These are phyloP conservation scores for Phytophthora cryptogea DNA, from an alignment of 352 stramenopile species.

Conservation along the genomic window DNA sequence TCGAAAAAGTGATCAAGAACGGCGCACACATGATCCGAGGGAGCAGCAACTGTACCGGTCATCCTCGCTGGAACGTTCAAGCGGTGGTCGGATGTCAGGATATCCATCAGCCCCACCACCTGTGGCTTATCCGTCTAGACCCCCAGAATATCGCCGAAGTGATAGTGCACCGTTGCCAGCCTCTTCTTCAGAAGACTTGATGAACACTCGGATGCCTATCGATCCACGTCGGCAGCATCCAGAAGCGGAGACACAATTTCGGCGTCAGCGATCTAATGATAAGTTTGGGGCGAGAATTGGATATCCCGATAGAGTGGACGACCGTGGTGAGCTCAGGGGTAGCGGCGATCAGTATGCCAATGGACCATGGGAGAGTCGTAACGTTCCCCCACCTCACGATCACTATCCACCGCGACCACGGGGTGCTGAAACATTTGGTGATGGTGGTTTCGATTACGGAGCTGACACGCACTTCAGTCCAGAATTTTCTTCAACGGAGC, in stretches of 20 bases:
- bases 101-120: not conserved
- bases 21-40: constrained; percentile 1
- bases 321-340: constrained; percentile 8
- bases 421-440: constrained; percentile 12
- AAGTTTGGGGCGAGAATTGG: constrained; percentile 12
- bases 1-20: constrained; percentile 13
- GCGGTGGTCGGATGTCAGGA: constrained; percentile 8
- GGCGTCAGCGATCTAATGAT: constrained; percentile 9
- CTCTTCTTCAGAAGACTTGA: constrained; percentile 8
- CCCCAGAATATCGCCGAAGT: constrained; percentile 16
- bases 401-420: constrained; percentile 18
- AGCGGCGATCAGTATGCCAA: constrained; percentile 1
- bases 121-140: not conserved
- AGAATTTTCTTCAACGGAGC: constrained; percentile 18
- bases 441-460: constrained; percentile 23
- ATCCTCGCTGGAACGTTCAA: constrained; percentile 28
- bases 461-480: constrained; percentile 29
- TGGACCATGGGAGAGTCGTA: constrained; percentile 17
- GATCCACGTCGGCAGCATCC: constrained; percentile 15
- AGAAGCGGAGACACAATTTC: constrained; percentile 16
- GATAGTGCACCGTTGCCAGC: constrained; percentile 27
- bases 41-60: constrained; percentile 13
- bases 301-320: constrained; percentile 16
- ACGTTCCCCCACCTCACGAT: constrained; percentile 19
- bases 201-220: constrained; percentile 10